Evolutionary conservation across 2,329 filamentous ascomycete genomes (phyloP).

Genomic region (Fusarium nelsonii): DNA sequence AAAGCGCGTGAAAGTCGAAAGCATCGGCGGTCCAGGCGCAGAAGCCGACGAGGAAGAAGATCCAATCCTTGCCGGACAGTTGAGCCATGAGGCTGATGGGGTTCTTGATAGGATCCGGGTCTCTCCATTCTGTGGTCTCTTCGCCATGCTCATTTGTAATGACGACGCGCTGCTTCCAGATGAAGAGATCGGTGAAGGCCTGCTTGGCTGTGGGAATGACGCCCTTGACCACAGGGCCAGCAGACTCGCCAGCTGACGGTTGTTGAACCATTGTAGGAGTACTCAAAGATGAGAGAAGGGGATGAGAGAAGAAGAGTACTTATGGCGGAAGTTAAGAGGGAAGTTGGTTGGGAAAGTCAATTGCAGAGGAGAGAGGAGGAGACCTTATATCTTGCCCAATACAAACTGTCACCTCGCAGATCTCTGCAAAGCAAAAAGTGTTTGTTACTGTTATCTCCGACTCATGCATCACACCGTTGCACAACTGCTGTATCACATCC

Average conservation of each 20-base stretch:
- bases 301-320: not conserved
- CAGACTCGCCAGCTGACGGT: constrained; percentile 59
- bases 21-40: constrained; percentile 84
- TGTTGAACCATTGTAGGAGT: constrained; percentile 15
- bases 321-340: not conserved
- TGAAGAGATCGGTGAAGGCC: constrained; percentile 73
- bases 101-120: constrained; percentile 74
- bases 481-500: not conserved
- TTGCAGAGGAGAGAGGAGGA: not conserved
- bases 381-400: constrained; percentile 20
- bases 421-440: not conserved
- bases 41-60: constrained; percentile 81
- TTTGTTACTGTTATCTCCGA: constrained; percentile 10
- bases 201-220: constrained; percentile 74
- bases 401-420: constrained; percentile 1
- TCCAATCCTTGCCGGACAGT: constrained; percentile 75
- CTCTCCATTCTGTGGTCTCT: constrained; percentile 74
- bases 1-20: constrained; percentile 86
- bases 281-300: not conserved
- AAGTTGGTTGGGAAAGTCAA: not conserved
- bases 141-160: constrained; percentile 75
- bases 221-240: constrained; percentile 76
- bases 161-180: constrained; percentile 79
- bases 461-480: not conserved
- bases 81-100: constrained; percentile 76